Evolutionary conservation across 1,284 basidiomycete genomes (phyloP), one percentile per base, ranked within the genome.

Genomic region (Puccinia triticina): DNA sequence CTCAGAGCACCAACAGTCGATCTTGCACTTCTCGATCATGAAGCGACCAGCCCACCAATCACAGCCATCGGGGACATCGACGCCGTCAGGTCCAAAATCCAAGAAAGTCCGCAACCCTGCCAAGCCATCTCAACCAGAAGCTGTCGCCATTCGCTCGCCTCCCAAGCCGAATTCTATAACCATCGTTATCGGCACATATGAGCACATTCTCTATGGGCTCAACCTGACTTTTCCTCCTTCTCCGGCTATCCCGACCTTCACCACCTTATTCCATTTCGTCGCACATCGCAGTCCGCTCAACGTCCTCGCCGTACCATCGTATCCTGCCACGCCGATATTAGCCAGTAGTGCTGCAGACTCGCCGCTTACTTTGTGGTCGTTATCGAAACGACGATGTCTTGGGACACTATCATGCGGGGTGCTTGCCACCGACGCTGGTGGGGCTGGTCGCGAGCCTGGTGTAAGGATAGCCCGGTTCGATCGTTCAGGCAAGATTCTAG

Each of bases 111-210:
- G 61, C 2, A 66, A 66, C 40, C 34, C 7, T 26, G 4, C 26
- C 34, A 37, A 16, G n/a, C 32, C 26, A 66, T 18, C 34, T 8
- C 61, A 66, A 23, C 10, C 34, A n/a, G 10, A 40, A 66, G 1
- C 61, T 66, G 11, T 34, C 14, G 10, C 59, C 59, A 50, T 21
- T 50, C 48, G 18, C 11, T 40, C 61, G 2, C 11, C 8, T 16
- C 34, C 61, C 4, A 37, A 66, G 61, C 59, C 71, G 11, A 50
- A 75, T 64, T 82, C 80, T 50, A 82, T 82, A 32, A 82, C 71
- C 23, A 82, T 82, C 73, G 73, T 82, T 5, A 66, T 82, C 34
- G 80, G 80, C 29, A 75, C 80, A 32, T 82, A 82, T 32, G 80
- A 82, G 50, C 71, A 82, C 34, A 48, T 82, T 59, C 61, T 82